Conservation (phyloP, 2,329 filamentous ascomycete species). For the Gnomoniopsis sp. region DNA sequence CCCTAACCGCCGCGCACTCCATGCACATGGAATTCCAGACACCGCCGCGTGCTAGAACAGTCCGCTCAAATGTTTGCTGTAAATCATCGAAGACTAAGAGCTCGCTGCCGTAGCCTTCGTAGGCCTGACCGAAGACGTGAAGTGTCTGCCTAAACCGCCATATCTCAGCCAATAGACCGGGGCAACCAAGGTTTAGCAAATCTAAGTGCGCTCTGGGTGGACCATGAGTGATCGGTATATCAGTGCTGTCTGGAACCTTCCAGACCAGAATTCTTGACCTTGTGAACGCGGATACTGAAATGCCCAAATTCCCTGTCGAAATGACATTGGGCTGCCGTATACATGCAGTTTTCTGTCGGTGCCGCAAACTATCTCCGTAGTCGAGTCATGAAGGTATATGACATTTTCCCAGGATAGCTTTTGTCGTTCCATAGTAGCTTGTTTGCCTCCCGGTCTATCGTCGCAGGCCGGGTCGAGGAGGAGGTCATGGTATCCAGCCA, state of each 20-base stretch:
- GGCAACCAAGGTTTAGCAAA: constrained; percentile 29
- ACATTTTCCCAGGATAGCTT: constrained; percentile 24
- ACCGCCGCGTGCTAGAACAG: constrained; percentile 15
- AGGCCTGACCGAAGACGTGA: constrained; percentile 37
- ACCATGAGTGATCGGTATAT: constrained; percentile 37
- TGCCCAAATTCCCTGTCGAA: constrained; percentile 24
- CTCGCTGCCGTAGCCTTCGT: constrained; percentile 32
- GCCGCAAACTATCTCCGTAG: constrained; percentile 13
- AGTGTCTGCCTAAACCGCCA: constrained; percentile 29
- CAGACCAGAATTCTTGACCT: constrained; percentile 17
- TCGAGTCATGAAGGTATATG: constrained; percentile 23
- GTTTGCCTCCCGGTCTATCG: constrained; percentile 1
- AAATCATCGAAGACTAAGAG: constrained; percentile 27
- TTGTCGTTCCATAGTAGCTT: constrained; percentile 1
- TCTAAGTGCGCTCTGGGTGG: constrained; percentile 36
- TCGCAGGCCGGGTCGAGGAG: constrained; percentile 20
- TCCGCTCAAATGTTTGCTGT: constrained; percentile 24
- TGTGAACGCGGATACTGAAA: constrained; percentile 26
- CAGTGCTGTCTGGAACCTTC: constrained; percentile 20
- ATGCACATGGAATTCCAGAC: constrained; percentile 19
- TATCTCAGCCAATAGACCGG: constrained; percentile 27
- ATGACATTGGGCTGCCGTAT: constrained; percentile 20
- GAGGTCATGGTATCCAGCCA: constrained; percentile 37
- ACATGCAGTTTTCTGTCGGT: constrained; percentile 21
- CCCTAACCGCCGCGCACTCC: not conserved